Percentiles rank a stretch among this genome's conserved stretches.
These are phyloP conservation scores for Stylonectria norvegica DNA, from an alignment of 2,329 filamentous ascomycete species.

Conservation along the genomic window DNA sequence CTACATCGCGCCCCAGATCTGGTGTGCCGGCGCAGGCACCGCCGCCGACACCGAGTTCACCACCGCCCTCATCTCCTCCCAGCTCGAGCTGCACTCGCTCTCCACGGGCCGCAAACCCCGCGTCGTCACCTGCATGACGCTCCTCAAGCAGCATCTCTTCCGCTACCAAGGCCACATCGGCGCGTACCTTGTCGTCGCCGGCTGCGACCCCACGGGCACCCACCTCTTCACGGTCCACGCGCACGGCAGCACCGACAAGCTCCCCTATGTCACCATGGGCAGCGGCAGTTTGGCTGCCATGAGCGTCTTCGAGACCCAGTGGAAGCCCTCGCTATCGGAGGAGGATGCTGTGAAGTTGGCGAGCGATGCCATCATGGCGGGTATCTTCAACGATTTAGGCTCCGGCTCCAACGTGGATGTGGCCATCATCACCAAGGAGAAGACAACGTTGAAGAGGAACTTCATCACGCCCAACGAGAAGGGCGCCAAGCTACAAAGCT, in stretches of 20 bases:
- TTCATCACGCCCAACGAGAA: slow-evolving; percentile 91
- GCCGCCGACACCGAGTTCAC: slow-evolving; percentile 99
- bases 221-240: slow-evolving; percentile 98
- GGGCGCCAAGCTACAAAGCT: slow-evolving; percentile 87
- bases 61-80: slow-evolving; percentile 95
- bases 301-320: slow-evolving; percentile 95
- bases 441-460: slow-evolving; percentile 90
- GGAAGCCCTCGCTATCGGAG: slow-evolving; percentile 73
- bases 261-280: slow-evolving; percentile 99
- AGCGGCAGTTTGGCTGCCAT: slow-evolving; percentile 94
- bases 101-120: slow-evolving; percentile 95
- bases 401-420: slow-evolving; percentile 98
- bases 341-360: slow-evolving; percentile 81
- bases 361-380: slow-evolving; percentile 84
- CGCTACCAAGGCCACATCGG: slow-evolving; percentile 96
- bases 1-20: slow-evolving; percentile 98
- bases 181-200: slow-evolving; percentile 94
- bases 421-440: slow-evolving; percentile 89
- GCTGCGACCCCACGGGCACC: slow-evolving; percentile 90
- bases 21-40: slow-evolving; percentile 97
- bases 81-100: slow-evolving; percentile 94
- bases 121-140: slow-evolving; percentile 98
- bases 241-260: slow-evolving; percentile 96
- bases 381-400: slow-evolving; percentile 98
- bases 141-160: slow-evolving; percentile 99